Evolutionary conservation across 2,329 filamentous ascomycete species (phyloP).

Genomic region (Fusarium sp.): DNA sequence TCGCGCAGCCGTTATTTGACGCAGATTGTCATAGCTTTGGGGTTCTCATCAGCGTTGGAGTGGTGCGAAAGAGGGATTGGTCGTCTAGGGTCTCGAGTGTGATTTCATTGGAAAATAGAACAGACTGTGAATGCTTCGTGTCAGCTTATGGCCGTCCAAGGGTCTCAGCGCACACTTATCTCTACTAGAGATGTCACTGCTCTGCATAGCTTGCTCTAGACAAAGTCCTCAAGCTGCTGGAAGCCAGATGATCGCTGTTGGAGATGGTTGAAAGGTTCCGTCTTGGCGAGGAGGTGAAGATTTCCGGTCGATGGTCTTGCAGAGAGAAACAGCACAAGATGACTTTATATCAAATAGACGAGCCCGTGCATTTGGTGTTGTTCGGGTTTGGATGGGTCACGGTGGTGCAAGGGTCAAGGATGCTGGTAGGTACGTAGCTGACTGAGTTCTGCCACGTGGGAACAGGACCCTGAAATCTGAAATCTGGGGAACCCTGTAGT

Average conservation of each 20-base stretch:
- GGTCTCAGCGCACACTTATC: not conserved
- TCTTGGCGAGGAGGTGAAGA: not conserved
- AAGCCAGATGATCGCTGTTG: not conserved
- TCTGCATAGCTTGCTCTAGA: not conserved
- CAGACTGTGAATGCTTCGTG: not conserved
- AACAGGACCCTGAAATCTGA: not conserved
- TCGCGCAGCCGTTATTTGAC: not conserved
- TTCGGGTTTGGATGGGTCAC: not conserved
- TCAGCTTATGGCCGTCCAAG: not conserved
- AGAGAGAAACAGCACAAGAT: no score
- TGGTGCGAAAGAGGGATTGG: not conserved
- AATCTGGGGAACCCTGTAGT: not conserved
- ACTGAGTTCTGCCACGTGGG: not conserved
- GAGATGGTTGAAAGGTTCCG: not conserved
- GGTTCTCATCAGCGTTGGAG: no score
- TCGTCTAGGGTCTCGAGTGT: not conserved
- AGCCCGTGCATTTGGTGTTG: not conserved
- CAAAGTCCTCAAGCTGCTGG: not conserved
- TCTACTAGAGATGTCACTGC: not conserved
- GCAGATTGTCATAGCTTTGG: no score
- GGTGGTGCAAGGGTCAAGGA: not conserved
- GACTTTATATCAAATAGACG: no score
- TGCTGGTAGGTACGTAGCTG: not conserved
- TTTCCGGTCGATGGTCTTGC: no score
- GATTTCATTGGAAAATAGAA: not conserved